phyloP scores from a whole-genome alignment of 1,139 yeast species.

The Blastobotrys petasosporus region DNA sequence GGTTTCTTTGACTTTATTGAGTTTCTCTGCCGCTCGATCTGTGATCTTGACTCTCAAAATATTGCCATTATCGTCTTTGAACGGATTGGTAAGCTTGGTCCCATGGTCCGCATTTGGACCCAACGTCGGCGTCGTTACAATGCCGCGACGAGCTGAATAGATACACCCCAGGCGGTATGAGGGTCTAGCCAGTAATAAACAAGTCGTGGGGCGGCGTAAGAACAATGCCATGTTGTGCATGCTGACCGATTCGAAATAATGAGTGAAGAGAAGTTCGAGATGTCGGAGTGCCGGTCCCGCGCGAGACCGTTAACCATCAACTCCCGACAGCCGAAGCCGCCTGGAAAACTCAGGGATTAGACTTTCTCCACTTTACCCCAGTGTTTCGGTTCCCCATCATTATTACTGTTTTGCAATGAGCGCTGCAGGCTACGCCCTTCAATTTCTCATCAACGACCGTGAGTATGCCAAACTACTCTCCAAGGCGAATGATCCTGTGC shows the following conservation, averaged over 20 bases:
- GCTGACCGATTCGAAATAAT: too few species aligned
- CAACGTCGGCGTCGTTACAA: conserved; percentile 17
- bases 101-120: conserved; percentile 17
- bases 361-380: conserved; percentile 5
- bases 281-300: too few species aligned
- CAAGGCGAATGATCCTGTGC: conserved; percentile 11
- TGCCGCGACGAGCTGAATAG: not conserved
- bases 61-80: conserved; percentile 31
- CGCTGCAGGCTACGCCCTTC: conserved; percentile 21
- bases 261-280: too few species aligned
- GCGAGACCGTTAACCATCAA: too few species aligned
- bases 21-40: conserved; percentile 46
- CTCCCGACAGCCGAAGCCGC: too few species aligned
- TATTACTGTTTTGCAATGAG: not conserved
- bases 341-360: not conserved
- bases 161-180: too few species aligned
- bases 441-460: conserved; percentile 25
- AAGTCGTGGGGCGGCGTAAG: too few species aligned
- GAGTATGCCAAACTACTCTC: conserved; percentile 22
- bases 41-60: conserved; percentile 37
- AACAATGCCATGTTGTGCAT: too few species aligned
- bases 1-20: conserved; percentile 48
- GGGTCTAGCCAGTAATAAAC: too few species aligned
- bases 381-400: not conserved
- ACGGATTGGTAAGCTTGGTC: conserved; percentile 29